Conservation (phyloP, 768 basidiomycete species). For the Boletus reticuloceps region DNA sequence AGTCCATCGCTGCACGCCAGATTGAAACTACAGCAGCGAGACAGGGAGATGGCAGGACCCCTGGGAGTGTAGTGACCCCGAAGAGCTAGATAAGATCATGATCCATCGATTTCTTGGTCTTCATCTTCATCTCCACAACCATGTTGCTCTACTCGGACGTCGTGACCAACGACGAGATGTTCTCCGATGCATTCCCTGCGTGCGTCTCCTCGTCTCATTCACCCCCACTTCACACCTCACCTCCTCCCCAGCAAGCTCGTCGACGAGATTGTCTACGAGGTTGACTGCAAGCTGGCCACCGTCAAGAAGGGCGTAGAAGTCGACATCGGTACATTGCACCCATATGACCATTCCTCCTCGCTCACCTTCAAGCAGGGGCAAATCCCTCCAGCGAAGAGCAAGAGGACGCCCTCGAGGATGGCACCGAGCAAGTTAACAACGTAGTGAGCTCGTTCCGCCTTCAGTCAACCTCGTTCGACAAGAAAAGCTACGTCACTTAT, state of each 20-base stretch:
- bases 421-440: slow-evolving; percentile 79
- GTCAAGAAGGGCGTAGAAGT: slow-evolving; percentile 76
- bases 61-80: slow-evolving; percentile 2
- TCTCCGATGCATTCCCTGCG: slow-evolving; percentile 91
- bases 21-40: too few relatives aligned
- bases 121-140: slow-evolving; percentile 11
- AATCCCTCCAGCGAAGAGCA: slow-evolving; percentile 91
- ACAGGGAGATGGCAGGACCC: slow-evolving; percentile 5
- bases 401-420: slow-evolving; percentile 79
- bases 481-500: slow-evolving; percentile 78
- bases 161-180: slow-evolving; percentile 83
- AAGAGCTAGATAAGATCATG: slow-evolving; percentile 21
- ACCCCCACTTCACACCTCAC: slow-evolving; percentile 7
- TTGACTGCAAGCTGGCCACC: slow-evolving; percentile 71
- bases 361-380: slow-evolving; percentile 55
- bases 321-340: slow-evolving; percentile 69
- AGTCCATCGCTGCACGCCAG: slow-evolving; percentile 54
- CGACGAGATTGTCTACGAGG: slow-evolving; percentile 81
- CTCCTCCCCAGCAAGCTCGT: slow-evolving; percentile 60
- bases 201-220: slow-evolving; percentile 37
- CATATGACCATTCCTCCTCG: not conserved
- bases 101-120: not conserved
- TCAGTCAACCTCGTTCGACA: slow-evolving; percentile 78
- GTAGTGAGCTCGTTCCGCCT: slow-evolving; percentile 91
- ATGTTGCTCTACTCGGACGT: slow-evolving; percentile 80